Percentiles rank a stretch among this genome's conserved stretches.
These are phyloP conservation scores for Syncephalis plumigaleata DNA, from an alignment of 371 early-diverging fungal species.

Conservation along the genomic window DNA sequence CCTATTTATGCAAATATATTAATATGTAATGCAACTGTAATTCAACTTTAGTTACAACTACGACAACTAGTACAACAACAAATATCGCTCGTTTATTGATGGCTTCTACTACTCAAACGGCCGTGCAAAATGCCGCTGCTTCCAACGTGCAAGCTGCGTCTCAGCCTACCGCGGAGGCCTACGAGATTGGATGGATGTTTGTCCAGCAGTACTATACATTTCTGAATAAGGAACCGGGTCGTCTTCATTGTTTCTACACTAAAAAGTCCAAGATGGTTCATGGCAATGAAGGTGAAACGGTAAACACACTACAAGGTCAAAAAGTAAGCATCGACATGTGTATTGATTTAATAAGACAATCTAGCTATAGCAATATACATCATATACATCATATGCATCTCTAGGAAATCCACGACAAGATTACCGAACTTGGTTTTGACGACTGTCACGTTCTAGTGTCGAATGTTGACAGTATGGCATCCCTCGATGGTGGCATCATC, in stretches of 20 bases:
- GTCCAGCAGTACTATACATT: conserved; percentile 92
- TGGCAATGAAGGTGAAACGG: conserved; percentile 67
- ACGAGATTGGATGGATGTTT: conserved; percentile 83
- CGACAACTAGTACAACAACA: too few species aligned
- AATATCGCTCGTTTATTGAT: too few species aligned
- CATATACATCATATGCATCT: neutral
- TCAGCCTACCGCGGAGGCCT: neutral
- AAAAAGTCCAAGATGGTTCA: conserved; percentile 60
- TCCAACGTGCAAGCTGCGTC: too few species aligned
- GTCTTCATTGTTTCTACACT: conserved; percentile 78
- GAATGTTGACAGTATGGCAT: conserved; percentile 74
- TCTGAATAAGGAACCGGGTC: conserved; percentile 66
- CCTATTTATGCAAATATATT: too few species aligned
- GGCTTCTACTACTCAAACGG: too few species aligned
- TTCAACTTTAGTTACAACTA: too few species aligned
- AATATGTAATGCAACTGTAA: too few species aligned
- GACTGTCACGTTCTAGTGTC: conserved; percentile 76
- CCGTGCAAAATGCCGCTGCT: too few species aligned
- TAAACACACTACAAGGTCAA: conserved; percentile 40
- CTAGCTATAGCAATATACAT: neutral
- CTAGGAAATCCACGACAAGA: conserved; percentile 61
- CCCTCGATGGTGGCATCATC: conserved; percentile 60
- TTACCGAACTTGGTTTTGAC: conserved; percentile 51
- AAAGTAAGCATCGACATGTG: conserved; percentile 23
- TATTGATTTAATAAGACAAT: neutral